A percentile compares a stretch with the other conserved stretches of the same genome.
These are phyloP conservation scores for Didymellaceae sp. DNA, from an alignment of 2,329 filamentous ascomycete genomes.

Conservation along the genomic window DNA sequence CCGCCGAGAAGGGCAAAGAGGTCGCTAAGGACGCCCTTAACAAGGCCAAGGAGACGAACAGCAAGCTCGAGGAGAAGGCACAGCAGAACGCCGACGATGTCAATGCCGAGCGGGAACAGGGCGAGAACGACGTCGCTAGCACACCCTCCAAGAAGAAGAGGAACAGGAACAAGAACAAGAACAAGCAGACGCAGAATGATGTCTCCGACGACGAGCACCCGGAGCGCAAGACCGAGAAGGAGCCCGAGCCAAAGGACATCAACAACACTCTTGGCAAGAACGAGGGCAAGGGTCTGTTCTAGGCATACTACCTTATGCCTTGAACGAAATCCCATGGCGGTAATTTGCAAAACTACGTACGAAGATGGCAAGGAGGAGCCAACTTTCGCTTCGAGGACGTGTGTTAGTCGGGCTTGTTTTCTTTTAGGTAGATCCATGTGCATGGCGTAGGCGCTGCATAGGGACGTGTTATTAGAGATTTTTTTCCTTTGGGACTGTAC, in stretches of 20 bases:
- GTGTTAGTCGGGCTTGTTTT: constrained; percentile 6
- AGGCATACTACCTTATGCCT: constrained; percentile 16
- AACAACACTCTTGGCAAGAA: constrained; percentile 28
- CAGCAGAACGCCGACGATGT: constrained; percentile 21
- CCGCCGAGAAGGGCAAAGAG: constrained; percentile 34
- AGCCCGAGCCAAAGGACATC: constrained; percentile 37
- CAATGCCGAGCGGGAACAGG: constrained; percentile 17
- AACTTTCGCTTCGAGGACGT: neutral
- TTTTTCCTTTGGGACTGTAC: neutral
- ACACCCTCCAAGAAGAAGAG: constrained; percentile 19
- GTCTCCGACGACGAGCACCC: constrained; percentile 24
- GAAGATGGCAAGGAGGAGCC: neutral
- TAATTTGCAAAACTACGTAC: neutral
- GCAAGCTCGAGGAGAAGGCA: constrained; percentile 17
- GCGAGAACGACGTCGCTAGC: constrained; percentile 12
- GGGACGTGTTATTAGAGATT: constrained; percentile 1
- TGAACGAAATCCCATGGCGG: constrained; percentile 3
- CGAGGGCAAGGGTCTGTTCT: constrained; percentile 32
- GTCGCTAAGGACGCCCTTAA: constrained; percentile 33
- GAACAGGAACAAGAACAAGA: constrained; percentile 23
- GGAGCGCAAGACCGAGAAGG: constrained; percentile 24
- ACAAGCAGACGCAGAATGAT: constrained; percentile 26
- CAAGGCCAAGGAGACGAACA: constrained; percentile 20
- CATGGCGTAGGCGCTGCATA: constrained; percentile 18
- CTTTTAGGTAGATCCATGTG: constrained; percentile 2